Evolutionary conservation across 2,329 filamentous ascomycete species (phyloP), one percentile per base, ranked within the genome.

Genomic region (Talaromyces sp.): DNA sequence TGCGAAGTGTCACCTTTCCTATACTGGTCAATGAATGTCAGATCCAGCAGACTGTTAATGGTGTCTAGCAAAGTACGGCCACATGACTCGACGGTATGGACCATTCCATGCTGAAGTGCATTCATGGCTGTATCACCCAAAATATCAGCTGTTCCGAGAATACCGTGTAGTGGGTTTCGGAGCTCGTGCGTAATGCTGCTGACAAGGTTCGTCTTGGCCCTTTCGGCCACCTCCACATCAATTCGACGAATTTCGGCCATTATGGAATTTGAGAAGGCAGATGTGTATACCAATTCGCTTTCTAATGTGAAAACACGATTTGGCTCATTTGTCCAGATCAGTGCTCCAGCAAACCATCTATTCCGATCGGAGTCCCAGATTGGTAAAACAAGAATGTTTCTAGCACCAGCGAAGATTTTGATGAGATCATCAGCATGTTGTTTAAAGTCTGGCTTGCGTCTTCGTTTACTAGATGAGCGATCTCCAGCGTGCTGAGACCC

Each of bases 1-100:
- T n/a, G n/a, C n/a, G 47, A 37, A 22, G 33, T 49, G 19, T 43
- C 13, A 0, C 42, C 52, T 33, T 50, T 51, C 19, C 48, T 19
- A 29, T 55, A 56, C n/a, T 65, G 44, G 40, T 66, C 58, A 11
- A 67, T 67, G 14, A 53, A 58, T 1, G 64, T 54, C n/a, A 65
- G 57, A 13, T 70, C 69, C 0, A 72, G 64, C 24, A 73, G 52
- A 27, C 70, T 62, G 42, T 74, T 70, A 41, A 77, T 70, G 2
- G 73, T 74, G 40, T 75, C 74, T 0, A 77, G 62, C 0, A 77
- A 58, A 2, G 74, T 76, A 5, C 68, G 65, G 2, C 70, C 75
- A 52, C 73, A 77, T 11, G 63, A 70, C 32, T 69, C 67, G 20
- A 77, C 68, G 0, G 73, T 69, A 47, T 67, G 60, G 1, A 73